A percentile compares a stretch with the other conserved stretches of the same genome.
Evolutionary conservation across 176 grass and related monocot genomes (phyloP).

Genomic region (Sorghum bicolor): Sorghum_bicolor_NCBIv3 NC_012879.2:52612001-52612500

Average conservation of each 20-base stretch:
- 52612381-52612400: background rate
- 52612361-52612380: background rate
- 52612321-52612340: background rate
- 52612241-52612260: constrained; percentile 2
- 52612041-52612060: constrained; percentile 89
- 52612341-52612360: background rate
- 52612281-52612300: constrained; percentile 17
- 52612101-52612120: background rate
- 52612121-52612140: constrained; percentile 27
- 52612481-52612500: background rate
- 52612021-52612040: constrained; percentile 74
- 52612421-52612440: background rate
- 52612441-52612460: background rate
- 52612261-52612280: constrained; percentile 13
- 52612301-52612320: constrained; percentile 38
- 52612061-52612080: constrained; percentile 78
- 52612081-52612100: constrained; percentile 26
- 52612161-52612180: constrained; percentile 92
- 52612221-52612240: background rate
- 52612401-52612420: background rate
- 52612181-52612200: constrained; percentile 89
- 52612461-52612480: background rate
- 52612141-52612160: constrained; percentile 90
- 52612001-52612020: constrained; percentile 64
- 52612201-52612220: constrained; percentile 30